Base-by-base conservation (phyloP, 2,329 filamentous ascomycete genomes). In the Phialophora tarda region DNA sequence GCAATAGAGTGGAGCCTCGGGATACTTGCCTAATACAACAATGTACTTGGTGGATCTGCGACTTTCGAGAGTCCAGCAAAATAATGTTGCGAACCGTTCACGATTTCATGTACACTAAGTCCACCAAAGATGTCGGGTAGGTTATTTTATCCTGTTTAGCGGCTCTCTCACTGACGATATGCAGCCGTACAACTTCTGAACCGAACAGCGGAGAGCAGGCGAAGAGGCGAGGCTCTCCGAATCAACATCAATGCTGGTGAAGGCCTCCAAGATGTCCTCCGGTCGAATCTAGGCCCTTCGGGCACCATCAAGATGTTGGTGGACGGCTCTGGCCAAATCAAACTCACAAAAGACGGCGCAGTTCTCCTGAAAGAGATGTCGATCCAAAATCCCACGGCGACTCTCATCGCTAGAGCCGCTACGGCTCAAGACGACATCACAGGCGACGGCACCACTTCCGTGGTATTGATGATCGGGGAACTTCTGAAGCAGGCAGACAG, bases 381-480 rank as follows among this genome's bases (percentile, higher is more conserved):
- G 81, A 73, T 86, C n/a, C 71, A 73, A 64, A 73, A 73, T 69
- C 95, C 95, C 30, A 99, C 95, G 41, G 95, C 95, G 72, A 95
- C 89, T 69, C 89, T 90, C 86, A 90, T 90, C 75, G 88, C 88
- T 69, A 82, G 88, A 77, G 93, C 94, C 75, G 95, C 95, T 65
- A 99, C 95, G 44, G 95, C 95, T 72, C 94, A 99, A 79, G 95
- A 99, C 79, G 95, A 99, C 76, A 99, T 99, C 74, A 96, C 92
- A 74, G 95, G 95, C 76, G 95, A 99, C 79, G 95, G 95, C 76
- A 99, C 95, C 74, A 99, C 95, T 50, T 97, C 93, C 55, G 94
- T 97, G 32, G 95, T 99, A 60, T 83, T 99, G 74, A 82, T 98
- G 78, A 93, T 99, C 59, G 95, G 95, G 78, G 95, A 99, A 84